Evolutionary conservation across 306 rosid species (phyloP), one percentile per base, ranked within the genome.

Genomic region (Vachellia pachyceras): DNA sequence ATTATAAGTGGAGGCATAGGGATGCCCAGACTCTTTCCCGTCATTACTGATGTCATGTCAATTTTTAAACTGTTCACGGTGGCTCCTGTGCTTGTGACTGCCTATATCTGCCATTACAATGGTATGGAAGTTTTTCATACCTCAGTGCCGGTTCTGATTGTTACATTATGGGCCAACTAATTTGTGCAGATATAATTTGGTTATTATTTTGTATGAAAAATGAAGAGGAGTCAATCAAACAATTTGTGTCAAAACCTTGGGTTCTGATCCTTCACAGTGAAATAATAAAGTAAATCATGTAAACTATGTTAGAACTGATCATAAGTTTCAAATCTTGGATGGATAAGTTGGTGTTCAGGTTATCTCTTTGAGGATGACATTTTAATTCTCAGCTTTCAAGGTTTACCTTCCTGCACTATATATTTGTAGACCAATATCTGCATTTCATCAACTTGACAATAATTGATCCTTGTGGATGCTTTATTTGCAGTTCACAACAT

Each of bases 41-140:
- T 83, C 78, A 82, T 94, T 72, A 85, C 90, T n/a, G 89, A 86
- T 69, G 76, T 82, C 15, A 42, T 90, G 3, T 89, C 97, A 13
- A 73, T 90, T 84, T 68, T 92, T 50, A 81, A 83, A 42, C 89
- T 92, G 35, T 94, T 94, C 82, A 94, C 98, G 0, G 95, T 86
- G 13, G 92, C 83, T 82, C 98, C 98, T 37, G 92, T 94, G 67
- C 84, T 94, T 40, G 97, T 94, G 77, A 90, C 90, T 17, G 98
- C 97, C 60, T 94, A 75, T 80, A 86, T 94, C 73, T 94, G 98
- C 85, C 98, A 94, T 73, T 94, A 87, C 88, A 94, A 94, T 18
- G 97, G 98, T 94, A 90, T 79, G 85, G 15, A 58, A 73, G 1
- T 29, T 55, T 69, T 84, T 85, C 42, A 15, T 40, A 52, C 57